A percentile compares a stretch with the other conserved stretches of the same genome.
Conservation (phyloP, 2,329 filamentous ascomycete genomes). For the Lecanicillium sp. region DNA sequence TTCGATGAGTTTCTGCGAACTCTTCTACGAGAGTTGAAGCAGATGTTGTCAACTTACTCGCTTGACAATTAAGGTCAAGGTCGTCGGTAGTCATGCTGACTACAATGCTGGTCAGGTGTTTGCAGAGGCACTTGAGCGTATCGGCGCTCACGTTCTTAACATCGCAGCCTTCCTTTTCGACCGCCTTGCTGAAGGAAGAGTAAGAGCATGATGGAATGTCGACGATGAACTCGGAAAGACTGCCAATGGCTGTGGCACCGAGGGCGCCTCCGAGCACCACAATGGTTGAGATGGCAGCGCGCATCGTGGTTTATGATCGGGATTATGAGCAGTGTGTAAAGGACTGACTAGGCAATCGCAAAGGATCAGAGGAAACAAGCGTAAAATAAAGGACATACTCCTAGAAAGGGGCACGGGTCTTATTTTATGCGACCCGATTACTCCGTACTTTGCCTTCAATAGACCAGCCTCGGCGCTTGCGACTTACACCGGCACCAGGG, state of each 20-base stretch:
- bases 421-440: too few species aligned
- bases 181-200: conserved; percentile 2
- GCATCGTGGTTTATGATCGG: too few species aligned
- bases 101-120: conserved; percentile 4
- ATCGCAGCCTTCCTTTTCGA: conserved; percentile 7
- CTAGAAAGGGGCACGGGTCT: too few species aligned
- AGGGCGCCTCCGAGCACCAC: conserved; percentile 1
- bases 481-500: too few species aligned
- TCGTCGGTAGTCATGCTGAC: background rate
- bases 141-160: conserved; percentile 1
- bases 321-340: too few species aligned
- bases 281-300: background rate
- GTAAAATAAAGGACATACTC: too few species aligned
- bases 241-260: conserved; percentile 4
- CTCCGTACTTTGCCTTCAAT: too few species aligned
- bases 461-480: too few species aligned
- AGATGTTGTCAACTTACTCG: conserved; percentile 5
- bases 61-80: conserved; percentile 4
- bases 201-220: conserved; percentile 6
- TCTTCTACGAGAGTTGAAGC: too few species aligned
- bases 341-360: too few species aligned
- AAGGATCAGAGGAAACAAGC: too few species aligned
- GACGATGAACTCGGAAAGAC: conserved; percentile 3
- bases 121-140: conserved; percentile 6
- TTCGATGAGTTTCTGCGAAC: background rate